Conservation (phyloP, 768 basidiomycete genomes). For the Kwoniella bestiolae region DNA sequence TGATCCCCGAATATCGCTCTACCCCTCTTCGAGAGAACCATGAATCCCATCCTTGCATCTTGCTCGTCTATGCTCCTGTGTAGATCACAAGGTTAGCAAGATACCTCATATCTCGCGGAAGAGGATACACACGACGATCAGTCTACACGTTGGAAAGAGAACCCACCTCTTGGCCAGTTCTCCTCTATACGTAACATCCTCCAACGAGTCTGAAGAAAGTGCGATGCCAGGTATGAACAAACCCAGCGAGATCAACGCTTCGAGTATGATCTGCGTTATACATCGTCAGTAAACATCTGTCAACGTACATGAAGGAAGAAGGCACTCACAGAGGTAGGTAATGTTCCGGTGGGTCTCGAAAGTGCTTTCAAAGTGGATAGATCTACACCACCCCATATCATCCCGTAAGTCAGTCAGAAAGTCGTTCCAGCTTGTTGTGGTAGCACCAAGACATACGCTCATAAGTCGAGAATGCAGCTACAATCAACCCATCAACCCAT, state of each 20-base stretch:
- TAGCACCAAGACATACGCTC: slow-evolving; percentile 47
- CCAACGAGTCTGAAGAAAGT: slow-evolving; percentile 34
- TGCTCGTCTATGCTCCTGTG: slow-evolving; percentile 41
- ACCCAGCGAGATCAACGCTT: slow-evolving; percentile 46
- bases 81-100: too few species aligned
- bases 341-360: slow-evolving; percentile 25
- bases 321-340: slow-evolving; percentile 49
- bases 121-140: too few species aligned
- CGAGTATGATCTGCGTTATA: slow-evolving; percentile 46
- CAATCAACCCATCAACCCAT: background rate
- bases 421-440: too few species aligned
- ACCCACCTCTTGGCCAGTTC: slow-evolving; percentile 52
- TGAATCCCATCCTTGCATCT: slow-evolving; percentile 49
- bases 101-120: too few species aligned
- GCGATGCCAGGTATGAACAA: slow-evolving; percentile 52
- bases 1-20: slow-evolving; percentile 40
- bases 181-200: slow-evolving; percentile 55
- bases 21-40: slow-evolving; percentile 32
- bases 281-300: background rate
- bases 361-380: slow-evolving; percentile 55
- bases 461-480: slow-evolving; percentile 56
- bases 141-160: too few species aligned
- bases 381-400: too few species aligned
- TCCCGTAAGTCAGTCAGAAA: too few species aligned
- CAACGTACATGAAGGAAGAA: background rate